These are phyloP conservation scores for Turnera subulata DNA, from an alignment of 345 rosid genomes.

Conservation along the genomic window DNA sequence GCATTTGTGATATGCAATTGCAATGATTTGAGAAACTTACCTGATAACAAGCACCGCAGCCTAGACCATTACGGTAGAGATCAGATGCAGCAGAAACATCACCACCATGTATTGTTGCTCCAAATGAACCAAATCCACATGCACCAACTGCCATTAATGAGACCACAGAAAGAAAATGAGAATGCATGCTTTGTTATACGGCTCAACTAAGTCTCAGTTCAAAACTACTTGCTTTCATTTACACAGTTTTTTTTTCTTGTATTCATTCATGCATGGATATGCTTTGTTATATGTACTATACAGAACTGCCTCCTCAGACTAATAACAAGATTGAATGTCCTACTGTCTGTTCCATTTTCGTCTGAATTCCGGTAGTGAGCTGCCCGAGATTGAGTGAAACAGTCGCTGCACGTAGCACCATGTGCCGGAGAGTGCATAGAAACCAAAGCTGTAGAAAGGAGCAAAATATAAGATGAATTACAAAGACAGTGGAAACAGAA, in stretches of 20 bases:
- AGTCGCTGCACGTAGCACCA: conserved; percentile 45
- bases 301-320: too few species aligned
- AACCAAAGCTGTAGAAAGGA: conserved; percentile 23
- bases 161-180: background rate
- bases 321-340: conserved; percentile 9
- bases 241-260: too few species aligned
- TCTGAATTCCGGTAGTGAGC: conserved; percentile 51
- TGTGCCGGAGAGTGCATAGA: conserved; percentile 24
- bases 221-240: too few species aligned
- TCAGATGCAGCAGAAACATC: conserved; percentile 63
- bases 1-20: background rate
- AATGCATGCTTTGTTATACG: background rate
- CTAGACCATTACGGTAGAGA: conserved; percentile 58
- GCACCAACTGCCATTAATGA: conserved; percentile 42
- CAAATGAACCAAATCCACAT: conserved; percentile 64
- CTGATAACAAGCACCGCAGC: conserved; percentile 85
- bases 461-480: conserved; percentile 6
- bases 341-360: conserved; percentile 53
- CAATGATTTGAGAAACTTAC: conserved; percentile 19
- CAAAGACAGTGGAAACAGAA: conserved; percentile 10
- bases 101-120: conserved; percentile 58
- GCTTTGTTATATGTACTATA: too few species aligned
- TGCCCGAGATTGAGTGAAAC: conserved; percentile 51
- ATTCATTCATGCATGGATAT: too few species aligned
- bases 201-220: too few species aligned